Evolutionary conservation across 73 alveolate species (phyloP).

Genomic region (Paramecium tetraurelia): DNA sequence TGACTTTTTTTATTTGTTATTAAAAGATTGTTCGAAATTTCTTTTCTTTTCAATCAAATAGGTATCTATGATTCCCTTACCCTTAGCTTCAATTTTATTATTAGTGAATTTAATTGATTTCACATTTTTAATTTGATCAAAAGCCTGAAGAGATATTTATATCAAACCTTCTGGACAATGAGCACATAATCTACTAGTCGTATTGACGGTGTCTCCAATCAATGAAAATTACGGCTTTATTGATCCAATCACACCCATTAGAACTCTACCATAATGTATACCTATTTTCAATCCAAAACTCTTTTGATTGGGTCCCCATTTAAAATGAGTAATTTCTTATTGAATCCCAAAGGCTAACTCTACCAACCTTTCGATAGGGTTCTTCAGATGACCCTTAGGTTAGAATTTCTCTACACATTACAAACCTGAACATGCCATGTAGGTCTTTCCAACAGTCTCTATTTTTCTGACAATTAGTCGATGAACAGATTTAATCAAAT

Average conservation of each 20-base stretch:
- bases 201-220: slow-evolving; percentile 96
- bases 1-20: background rate
- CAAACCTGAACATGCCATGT: slow-evolving; percentile 88
- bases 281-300: slow-evolving; percentile 85
- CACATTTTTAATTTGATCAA: slow-evolving; percentile 26
- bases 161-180: slow-evolving; percentile 57
- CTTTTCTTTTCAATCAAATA: slow-evolving; percentile 47
- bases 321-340: slow-evolving; percentile 4
- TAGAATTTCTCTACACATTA: slow-evolving; percentile 68
- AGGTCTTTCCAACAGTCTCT: slow-evolving; percentile 89
- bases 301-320: slow-evolving; percentile 42
- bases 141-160: slow-evolving; percentile 2
- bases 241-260: slow-evolving; percentile 97
- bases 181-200: slow-evolving; percentile 94
- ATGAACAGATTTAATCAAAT: slow-evolving; percentile 75
- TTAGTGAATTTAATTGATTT: slow-evolving; percentile 24
- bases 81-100: slow-evolving; percentile 60
- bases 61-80: slow-evolving; percentile 43
- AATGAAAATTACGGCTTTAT: slow-evolving; percentile 96
- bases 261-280: slow-evolving; percentile 93
- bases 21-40: background rate
- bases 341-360: slow-evolving; percentile 34
- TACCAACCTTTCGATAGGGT: slow-evolving; percentile 47
- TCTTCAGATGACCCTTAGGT: slow-evolving; percentile 33
- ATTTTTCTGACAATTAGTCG: slow-evolving; percentile 57